These are phyloP conservation scores for Pilobolus umbonatus DNA, from an alignment of 192 early-diverging fungal genomes.

Conservation along the genomic window DNA sequence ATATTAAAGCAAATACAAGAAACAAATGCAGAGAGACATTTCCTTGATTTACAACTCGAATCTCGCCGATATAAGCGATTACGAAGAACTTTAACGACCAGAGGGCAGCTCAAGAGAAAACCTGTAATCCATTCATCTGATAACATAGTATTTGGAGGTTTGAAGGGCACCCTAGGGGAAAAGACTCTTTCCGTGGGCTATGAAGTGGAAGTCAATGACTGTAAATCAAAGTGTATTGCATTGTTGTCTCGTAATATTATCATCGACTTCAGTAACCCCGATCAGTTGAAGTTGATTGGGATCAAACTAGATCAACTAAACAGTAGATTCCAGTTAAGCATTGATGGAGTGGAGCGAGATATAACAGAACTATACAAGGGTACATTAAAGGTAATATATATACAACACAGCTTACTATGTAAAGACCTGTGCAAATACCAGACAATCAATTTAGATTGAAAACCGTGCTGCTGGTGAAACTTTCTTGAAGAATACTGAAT, in stretches of 20 bases:
- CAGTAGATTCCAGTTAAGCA: slow-evolving; percentile 13
- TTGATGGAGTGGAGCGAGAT: slow-evolving; percentile 9
- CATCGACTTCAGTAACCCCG: slow-evolving; percentile 10
- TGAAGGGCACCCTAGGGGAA: slow-evolving; percentile 9
- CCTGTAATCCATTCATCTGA: slow-evolving; percentile 4
- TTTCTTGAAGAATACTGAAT: slow-evolving; percentile 9
- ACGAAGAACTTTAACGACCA: slow-evolving; percentile 1
- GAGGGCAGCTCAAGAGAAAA: slow-evolving; percentile 7
- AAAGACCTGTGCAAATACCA: slow-evolving; percentile 8
- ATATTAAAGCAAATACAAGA: slow-evolving; percentile 4
- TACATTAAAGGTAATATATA: slow-evolving; percentile 10
- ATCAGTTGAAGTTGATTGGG: slow-evolving; percentile 9
- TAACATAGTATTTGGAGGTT: slow-evolving; percentile 13
- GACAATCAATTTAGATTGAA: slow-evolving; percentile 12
- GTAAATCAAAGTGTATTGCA: slow-evolving; percentile 10
- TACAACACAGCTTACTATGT: slow-evolving; percentile 4
- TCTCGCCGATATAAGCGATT: background rate
- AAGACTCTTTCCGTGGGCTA: slow-evolving; percentile 12
- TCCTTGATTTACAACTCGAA: slow-evolving; percentile 4
- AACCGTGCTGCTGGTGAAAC: slow-evolving; percentile 3
- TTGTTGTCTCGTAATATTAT: slow-evolving; percentile 10
- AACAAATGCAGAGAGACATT: slow-evolving; percentile 1
- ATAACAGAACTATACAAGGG: slow-evolving; percentile 12
- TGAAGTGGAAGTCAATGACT: slow-evolving; percentile 9
- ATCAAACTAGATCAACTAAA: slow-evolving; percentile 11